These are phyloP conservation scores for Aspergillus terreus DNA, from an alignment of 2,329 filamentous ascomycete genomes.

Conservation along the genomic window DNA sequence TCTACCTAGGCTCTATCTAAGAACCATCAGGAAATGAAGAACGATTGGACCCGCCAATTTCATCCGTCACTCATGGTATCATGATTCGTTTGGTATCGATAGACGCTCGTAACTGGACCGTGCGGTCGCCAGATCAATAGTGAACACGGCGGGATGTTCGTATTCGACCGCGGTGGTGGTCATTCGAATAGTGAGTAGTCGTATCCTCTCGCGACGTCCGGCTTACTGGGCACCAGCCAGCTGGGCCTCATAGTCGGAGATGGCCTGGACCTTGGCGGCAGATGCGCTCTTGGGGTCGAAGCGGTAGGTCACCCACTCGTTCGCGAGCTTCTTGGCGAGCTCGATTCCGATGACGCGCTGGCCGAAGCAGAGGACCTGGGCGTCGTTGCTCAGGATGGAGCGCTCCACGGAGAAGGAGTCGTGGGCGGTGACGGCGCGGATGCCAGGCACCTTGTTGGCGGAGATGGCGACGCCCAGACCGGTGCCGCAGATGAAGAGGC, in stretches of 20 bases:
- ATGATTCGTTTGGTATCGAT: conserved; percentile 14
- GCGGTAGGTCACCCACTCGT: conserved; percentile 79
- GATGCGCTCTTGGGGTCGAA: conserved; percentile 68
- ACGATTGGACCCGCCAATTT: conserved; percentile 16
- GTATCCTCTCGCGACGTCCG: background rate
- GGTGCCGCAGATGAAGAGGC: conserved; percentile 75
- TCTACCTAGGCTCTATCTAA: conserved; percentile 7
- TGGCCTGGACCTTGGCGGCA: conserved; percentile 56
- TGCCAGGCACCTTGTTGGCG: conserved; percentile 83
- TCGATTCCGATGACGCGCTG: conserved; percentile 80
- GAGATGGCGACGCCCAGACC: conserved; percentile 81
- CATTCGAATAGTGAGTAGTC: background rate
- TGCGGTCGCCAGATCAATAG: background rate
- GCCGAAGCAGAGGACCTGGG: conserved; percentile 82
- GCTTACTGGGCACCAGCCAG: conserved; percentile 16
- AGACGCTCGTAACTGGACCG: background rate
- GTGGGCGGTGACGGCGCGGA: conserved; percentile 84
- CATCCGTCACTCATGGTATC: conserved; percentile 27
- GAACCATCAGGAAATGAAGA: conserved; percentile 4
- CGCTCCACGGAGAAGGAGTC: conserved; percentile 82
- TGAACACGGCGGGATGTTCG: no score
- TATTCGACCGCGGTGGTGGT: background rate
- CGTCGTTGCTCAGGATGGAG: conserved; percentile 77
- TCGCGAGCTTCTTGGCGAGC: conserved; percentile 70
- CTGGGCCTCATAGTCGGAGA: conserved; percentile 42